Percentiles rank a stretch among this genome's conserved stretches.
Conservation (phyloP, 768 basidiomycete genomes). For the Lentinula raphanica region DNA sequence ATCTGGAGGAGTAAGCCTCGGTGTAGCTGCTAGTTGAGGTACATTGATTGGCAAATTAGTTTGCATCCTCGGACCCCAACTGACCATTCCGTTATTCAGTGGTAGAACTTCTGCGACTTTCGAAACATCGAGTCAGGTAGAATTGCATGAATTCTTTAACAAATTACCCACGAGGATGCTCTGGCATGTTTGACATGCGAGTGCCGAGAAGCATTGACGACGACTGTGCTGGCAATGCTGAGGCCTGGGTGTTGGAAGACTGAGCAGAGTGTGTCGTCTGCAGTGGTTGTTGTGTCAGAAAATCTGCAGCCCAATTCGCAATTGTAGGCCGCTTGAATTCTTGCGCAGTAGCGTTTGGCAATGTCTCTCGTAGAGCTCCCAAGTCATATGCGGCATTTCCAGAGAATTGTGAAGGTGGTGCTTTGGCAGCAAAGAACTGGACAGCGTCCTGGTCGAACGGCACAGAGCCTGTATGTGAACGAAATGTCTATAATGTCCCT, state of each 20-base stretch:
- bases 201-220: background rate
- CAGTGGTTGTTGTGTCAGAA: slow-evolving; percentile 11
- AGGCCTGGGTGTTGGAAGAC: background rate
- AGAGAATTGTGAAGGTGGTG: slow-evolving; percentile 28
- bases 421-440: slow-evolving; percentile 57
- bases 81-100: background rate
- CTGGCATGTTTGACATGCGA: background rate
- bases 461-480: slow-evolving; percentile 41
- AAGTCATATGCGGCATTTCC: slow-evolving; percentile 51
- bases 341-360: slow-evolving; percentile 29
- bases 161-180: background rate
- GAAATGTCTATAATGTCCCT: slow-evolving; percentile 46
- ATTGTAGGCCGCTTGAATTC: background rate
- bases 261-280: background rate
- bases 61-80: background rate
- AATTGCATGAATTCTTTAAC: too few relatives aligned
- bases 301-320: slow-evolving; percentile 11
- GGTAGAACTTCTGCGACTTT: background rate
- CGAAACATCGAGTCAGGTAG: background rate
- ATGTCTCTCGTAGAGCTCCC: slow-evolving; percentile 43
- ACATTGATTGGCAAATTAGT: background rate
- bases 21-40: background rate
- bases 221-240: background rate
- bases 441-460: slow-evolving; percentile 57
- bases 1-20: slow-evolving; percentile 14